Conservation (phyloP, 805 yeast species). For the Candida yuanshanica region DNA sequence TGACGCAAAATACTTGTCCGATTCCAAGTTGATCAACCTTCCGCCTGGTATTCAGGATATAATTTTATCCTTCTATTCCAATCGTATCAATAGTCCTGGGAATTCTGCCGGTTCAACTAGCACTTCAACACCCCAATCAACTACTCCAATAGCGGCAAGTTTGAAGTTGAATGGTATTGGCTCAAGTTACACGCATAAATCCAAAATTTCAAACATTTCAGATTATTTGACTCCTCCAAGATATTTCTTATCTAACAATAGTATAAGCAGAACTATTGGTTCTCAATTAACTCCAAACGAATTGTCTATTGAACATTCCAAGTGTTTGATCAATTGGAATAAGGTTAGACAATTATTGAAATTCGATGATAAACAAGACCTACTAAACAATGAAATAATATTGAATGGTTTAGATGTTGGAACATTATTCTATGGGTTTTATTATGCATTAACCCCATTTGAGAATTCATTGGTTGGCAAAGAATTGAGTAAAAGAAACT, state of each 20-base stretch:
- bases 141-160: conserved; percentile 3
- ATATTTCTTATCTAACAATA: conserved; percentile 3
- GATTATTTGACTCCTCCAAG: conserved; percentile 6
- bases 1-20: conserved; percentile 15
- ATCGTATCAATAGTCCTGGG: conserved; percentile 4
- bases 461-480: conserved; percentile 70
- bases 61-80: conserved; percentile 22
- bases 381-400: not conserved
- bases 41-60: conserved; percentile 30
- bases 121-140: not conserved
- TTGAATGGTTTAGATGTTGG: conserved; percentile 12
- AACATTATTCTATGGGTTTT: conserved; percentile 76
- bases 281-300: conserved; percentile 4
- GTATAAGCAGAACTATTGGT: not conserved
- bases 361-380: conserved; percentile 37
- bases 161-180: not conserved
- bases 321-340: conserved; percentile 11
- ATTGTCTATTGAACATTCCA: conserved; percentile 9
- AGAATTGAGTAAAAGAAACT: conserved; percentile 71
- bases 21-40: conserved; percentile 13
- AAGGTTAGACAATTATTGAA: conserved; percentile 3
- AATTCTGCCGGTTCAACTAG: conserved; percentile 2
- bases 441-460: conserved; percentile 66
- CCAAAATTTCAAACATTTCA: conserved; percentile 3
- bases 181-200: not conserved